Evolutionary conservation across 352 stramenopile species (phyloP), one percentile per base, ranked within the genome.

Genomic region (Achlya hypogyna): DNA sequence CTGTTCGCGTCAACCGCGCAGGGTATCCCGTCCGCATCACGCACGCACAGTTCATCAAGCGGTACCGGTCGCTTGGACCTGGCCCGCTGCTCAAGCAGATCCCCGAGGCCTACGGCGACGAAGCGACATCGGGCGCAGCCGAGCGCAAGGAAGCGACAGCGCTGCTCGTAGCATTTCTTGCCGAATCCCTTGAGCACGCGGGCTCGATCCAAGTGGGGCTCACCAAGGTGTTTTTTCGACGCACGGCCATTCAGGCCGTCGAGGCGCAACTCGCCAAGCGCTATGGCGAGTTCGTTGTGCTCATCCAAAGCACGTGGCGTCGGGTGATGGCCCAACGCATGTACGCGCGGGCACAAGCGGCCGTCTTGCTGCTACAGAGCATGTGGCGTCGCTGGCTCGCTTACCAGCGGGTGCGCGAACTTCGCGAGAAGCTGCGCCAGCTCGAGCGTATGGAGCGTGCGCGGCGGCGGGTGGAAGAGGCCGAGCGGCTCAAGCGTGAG

Each of bases 1-100:
- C 97, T 9, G 97, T 99, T 28, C 90, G 96, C 51, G 97, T 99
- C 22, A 97, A 98, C 66, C 91, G 97, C 45, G 88, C 96, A 38
- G 98, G 97, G 4, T 99, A 99, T 74, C 96, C 97, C 29, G 96
- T 99, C 62, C 95, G 98, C 67, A 86, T 99, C 25, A 80, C 78
- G 35, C 96, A 99, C 73, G 72, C 91, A 63, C 81, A 94, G 65
- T 98, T 98, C 62, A 74, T 93, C 35, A 88, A 93, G 72, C 96
- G 84, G 9, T 91, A 96, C 65, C 84, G 86, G 20, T 80, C 88
- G n/a, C 73, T 96, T 0, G 81, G 75, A 3, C 89, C 89, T 25
- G 76, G 76, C 34, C 62, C 75, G 27, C 85, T 89, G 47, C 69
- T 92, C 63, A 75, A 81, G 16, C 74, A 77, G 5, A 79, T 94